phyloP scores from a whole-genome alignment of 1,284 basidiomycete genomes.

The Microbotryum scabiosae region DNA sequence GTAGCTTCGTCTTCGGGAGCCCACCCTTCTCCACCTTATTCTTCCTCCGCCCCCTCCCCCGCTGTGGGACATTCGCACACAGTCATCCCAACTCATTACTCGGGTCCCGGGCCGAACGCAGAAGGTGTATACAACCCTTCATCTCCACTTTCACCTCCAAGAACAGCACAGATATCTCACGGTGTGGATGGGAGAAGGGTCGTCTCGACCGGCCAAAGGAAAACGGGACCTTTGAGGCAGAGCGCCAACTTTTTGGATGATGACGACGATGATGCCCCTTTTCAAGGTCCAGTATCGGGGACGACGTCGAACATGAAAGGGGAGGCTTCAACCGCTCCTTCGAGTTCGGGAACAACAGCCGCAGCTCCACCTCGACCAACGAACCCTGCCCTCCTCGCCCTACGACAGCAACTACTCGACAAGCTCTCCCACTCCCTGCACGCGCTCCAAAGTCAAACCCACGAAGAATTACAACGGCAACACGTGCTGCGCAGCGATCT shows the following conservation, averaged over 20 bases:
- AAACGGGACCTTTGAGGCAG: no score
- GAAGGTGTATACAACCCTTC: no score
- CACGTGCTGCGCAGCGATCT: constrained; percentile 73
- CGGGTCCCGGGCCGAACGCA: no score
- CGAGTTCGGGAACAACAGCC: constrained; percentile 4
- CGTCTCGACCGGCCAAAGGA: neutral
- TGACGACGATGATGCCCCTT: no score
- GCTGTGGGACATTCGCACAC: no score
- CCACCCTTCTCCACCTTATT: no score
- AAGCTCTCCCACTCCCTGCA: constrained; percentile 61
- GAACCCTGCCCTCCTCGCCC: constrained; percentile 61
- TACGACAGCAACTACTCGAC: constrained; percentile 72
- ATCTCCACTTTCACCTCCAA: no score
- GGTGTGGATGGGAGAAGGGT: neutral
- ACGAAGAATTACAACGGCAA: constrained; percentile 63
- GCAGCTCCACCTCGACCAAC: constrained; percentile 60
- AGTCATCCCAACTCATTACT: no score
- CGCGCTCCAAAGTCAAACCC: constrained; percentile 53
- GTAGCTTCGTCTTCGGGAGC: no score
- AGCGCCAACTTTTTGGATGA: no score
- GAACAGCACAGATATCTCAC: no score
- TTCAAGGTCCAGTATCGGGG: neutral
- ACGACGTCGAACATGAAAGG: neutral
- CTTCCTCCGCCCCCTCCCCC: no score
- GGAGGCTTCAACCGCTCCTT: neutral